These are phyloP conservation scores for Fusarium sp. DNA, from an alignment of 2,329 filamentous ascomycete species.

Conservation along the genomic window DNA sequence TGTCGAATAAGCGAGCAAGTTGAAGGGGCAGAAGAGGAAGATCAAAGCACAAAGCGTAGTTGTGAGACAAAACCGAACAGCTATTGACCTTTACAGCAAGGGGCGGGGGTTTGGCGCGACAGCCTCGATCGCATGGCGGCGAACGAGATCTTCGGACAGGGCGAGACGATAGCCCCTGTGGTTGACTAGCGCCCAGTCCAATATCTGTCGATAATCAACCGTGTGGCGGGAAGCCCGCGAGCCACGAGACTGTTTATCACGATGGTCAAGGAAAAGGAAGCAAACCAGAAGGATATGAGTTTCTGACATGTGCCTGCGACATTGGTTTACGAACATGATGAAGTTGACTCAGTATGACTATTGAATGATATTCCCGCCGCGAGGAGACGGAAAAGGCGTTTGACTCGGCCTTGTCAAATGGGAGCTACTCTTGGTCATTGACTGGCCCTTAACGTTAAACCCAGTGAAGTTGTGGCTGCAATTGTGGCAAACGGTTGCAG, in stretches of 20 bases:
- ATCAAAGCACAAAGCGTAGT: constrained; percentile 5
- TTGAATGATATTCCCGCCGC: constrained; percentile 14
- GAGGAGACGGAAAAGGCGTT: constrained; percentile 38
- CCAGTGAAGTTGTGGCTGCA: constrained; percentile 40
- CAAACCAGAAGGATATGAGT: neutral
- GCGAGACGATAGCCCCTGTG: constrained; percentile 30
- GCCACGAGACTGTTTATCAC: constrained; percentile 25
- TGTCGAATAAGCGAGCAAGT: constrained; percentile 10
- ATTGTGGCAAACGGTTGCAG: constrained; percentile 43
- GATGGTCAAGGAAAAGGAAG: constrained; percentile 1
- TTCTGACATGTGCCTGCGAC: constrained; percentile 20
- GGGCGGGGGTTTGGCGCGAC: constrained; percentile 38
- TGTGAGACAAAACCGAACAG: constrained; percentile 33
- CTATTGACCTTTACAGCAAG: constrained; percentile 18
- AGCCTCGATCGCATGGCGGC: constrained; percentile 39
- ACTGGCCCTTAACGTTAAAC: constrained; percentile 2
- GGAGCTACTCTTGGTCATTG: neutral
- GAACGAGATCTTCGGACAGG: constrained; percentile 42
- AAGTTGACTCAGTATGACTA: neutral
- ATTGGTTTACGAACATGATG: neutral
- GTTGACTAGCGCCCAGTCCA: constrained; percentile 19
- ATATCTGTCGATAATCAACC: constrained; percentile 21
- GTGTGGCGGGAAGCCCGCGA: constrained; percentile 28
- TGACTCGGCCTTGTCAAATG: constrained; percentile 30
- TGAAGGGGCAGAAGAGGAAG: constrained; percentile 13